Evolutionary conservation across 306 rosid genomes (phyloP).

Genomic region (Nissolia schottii): DNA sequence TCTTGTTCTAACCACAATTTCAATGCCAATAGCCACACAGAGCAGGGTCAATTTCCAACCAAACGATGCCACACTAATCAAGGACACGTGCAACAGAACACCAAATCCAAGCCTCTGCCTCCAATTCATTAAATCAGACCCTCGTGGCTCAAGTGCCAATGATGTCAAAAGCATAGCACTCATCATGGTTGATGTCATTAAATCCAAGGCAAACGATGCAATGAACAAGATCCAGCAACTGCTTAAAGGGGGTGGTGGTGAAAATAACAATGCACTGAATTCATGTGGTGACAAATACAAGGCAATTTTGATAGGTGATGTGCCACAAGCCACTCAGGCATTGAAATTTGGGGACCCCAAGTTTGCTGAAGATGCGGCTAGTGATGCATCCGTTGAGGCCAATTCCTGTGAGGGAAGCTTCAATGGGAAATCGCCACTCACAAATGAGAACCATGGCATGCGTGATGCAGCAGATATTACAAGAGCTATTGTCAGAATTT

Average conservation of each 20-base stretch:
- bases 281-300: background rate
- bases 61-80: background rate
- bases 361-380: constrained; percentile 26
- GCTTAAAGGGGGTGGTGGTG: background rate
- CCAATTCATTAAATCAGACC: constrained; percentile 17
- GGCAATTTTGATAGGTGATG: background rate
- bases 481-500: constrained; percentile 14
- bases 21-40: background rate
- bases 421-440: constrained; percentile 13
- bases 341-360: constrained; percentile 18
- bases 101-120: constrained; percentile 25
- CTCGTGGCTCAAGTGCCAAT: background rate
- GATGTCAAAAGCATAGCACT: constrained; percentile 22
- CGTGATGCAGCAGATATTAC: constrained; percentile 5
- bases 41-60: background rate
- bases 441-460: background rate
- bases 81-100: constrained; percentile 27
- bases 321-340: constrained; percentile 26
- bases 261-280: background rate
- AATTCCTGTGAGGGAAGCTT: constrained; percentile 11
- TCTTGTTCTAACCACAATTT: background rate
- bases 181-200: constrained; percentile 23
- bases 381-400: constrained; percentile 26
- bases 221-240: background rate
- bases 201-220: background rate